These are phyloP conservation scores for Arthrobotrys megalospora DNA, from an alignment of 2,329 filamentous ascomycete species.

Conservation along the genomic window DNA sequence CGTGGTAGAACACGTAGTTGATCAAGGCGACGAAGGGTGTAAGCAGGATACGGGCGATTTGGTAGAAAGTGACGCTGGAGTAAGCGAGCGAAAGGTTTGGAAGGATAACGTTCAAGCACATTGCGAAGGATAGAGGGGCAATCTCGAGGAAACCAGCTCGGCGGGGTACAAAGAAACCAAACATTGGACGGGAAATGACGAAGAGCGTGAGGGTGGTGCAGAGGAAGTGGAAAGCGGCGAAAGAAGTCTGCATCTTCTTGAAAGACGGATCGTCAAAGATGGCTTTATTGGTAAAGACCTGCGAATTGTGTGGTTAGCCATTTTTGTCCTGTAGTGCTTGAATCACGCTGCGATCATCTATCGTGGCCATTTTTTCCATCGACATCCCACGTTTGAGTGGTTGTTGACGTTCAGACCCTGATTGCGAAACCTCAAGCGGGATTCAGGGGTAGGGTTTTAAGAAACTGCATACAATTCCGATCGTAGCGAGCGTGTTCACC, in stretches of 20 bases:
- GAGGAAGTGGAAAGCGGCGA: constrained; percentile 79
- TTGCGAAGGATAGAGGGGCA: constrained; percentile 76
- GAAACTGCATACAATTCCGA: constrained; percentile 73
- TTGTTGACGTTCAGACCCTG: neutral
- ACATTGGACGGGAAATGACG: constrained; percentile 73
- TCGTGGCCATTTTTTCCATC: neutral
- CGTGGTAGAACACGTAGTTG: constrained; percentile 76
- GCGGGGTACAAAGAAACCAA: constrained; percentile 75
- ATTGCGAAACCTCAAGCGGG: constrained; percentile 33
- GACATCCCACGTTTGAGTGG: constrained; percentile 16
- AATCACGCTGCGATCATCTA: constrained; percentile 13
- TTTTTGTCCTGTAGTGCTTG: constrained; percentile 4
- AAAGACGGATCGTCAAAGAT: constrained; percentile 77
- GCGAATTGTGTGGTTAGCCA: constrained; percentile 4
- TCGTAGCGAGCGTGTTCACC: constrained; percentile 76
- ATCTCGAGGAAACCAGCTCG: constrained; percentile 73
- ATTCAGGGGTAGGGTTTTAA: constrained; percentile 12
- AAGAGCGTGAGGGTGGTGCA: constrained; percentile 77
- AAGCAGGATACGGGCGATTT: constrained; percentile 77
- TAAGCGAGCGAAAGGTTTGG: constrained; percentile 79
- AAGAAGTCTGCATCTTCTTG: constrained; percentile 76
- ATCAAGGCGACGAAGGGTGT: constrained; percentile 77
- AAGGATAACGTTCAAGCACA: constrained; percentile 79
- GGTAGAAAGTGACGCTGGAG: constrained; percentile 79
- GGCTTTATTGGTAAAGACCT: constrained; percentile 80